These are phyloP conservation scores for Acidomyces sp. DNA, from an alignment of 495 filamentous ascomycete species.

Conservation along the genomic window DNA sequence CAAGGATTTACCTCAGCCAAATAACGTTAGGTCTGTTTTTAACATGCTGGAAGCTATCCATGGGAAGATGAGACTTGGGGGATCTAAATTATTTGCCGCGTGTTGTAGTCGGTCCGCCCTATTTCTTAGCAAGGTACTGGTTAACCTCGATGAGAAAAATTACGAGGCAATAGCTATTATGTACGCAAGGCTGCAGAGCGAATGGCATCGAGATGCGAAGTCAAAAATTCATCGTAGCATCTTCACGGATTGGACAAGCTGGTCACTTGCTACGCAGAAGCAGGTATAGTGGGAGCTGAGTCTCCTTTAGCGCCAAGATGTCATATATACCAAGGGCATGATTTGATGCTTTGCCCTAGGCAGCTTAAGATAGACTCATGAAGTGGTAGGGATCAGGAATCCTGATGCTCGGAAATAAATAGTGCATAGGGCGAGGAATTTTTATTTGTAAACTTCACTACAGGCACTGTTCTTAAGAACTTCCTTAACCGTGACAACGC, in stretches of 20 bases:
- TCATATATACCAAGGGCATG: no score
- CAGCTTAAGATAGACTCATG: no score
- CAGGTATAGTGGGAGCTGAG: no score
- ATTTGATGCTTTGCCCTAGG: no score
- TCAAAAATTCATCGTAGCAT: constrained; percentile 46
- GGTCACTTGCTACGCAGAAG: constrained; percentile 31
- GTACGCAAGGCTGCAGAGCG: constrained; percentile 44
- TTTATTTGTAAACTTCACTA: no score
- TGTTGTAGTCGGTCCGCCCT: constrained; percentile 52
- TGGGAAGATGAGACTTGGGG: constrained; percentile 52
- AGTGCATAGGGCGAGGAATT: no score
- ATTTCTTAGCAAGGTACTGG: constrained; percentile 47
- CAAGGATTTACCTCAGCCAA: constrained; percentile 31
- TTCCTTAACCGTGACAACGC: no score
- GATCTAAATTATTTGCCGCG: constrained; percentile 40
- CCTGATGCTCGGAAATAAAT: no score
- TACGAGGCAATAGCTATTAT: constrained; percentile 40
- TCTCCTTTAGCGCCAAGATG: no score
- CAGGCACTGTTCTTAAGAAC: no score
- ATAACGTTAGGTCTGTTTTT: constrained; percentile 26
- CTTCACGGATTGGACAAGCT: constrained; percentile 58
- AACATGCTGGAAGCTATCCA: constrained; percentile 55
- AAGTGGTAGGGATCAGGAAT: no score
- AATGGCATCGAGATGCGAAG: constrained; percentile 42
- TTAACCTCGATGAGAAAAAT: constrained; percentile 36